Evolutionary conservation across 1,139 yeast species (phyloP).

Genomic region (Pichia sp.): DNA sequence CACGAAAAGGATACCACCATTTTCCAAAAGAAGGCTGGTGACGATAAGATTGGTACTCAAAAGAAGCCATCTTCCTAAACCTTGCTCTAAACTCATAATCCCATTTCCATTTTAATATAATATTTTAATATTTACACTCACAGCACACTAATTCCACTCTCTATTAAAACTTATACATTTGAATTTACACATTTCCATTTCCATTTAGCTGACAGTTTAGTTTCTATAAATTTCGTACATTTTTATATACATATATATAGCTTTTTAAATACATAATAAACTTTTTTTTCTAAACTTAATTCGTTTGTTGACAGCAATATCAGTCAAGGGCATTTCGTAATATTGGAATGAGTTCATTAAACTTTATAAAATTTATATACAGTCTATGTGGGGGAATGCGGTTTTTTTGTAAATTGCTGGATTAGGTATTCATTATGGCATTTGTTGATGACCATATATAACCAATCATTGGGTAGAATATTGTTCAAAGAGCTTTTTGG

Average conservation of each 20-base stretch:
- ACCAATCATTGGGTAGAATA: constrained; percentile 14
- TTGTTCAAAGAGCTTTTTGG: constrained; percentile 2
- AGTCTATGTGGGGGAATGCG: not conserved
- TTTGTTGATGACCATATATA: constrained; percentile 7
- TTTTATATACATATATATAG: constrained; percentile 1
- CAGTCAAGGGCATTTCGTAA: not conserved
- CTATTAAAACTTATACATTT: not conserved
- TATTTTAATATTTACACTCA: not conserved
- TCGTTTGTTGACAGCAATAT: not conserved
- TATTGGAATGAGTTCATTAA: not conserved
- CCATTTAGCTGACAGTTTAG: not conserved
- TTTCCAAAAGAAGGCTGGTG: constrained; percentile 36
- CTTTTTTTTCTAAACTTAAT: not conserved
- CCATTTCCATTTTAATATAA: not conserved
- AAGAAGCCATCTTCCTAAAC: not conserved
- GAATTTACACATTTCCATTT: not conserved
- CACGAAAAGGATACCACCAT: constrained; percentile 39
- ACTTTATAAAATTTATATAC: not conserved
- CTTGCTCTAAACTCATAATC: not conserved
- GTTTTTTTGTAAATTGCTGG: constrained; percentile 9
- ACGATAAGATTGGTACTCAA: constrained; percentile 27
- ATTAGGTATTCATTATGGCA: constrained; percentile 7
- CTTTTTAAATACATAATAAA: not conserved
- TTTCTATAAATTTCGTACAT: not conserved
- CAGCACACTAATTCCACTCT: not conserved